Evolutionary conservation across 257 asterid genomes (phyloP).

Genomic region (Gentiana dahurica): DNA sequence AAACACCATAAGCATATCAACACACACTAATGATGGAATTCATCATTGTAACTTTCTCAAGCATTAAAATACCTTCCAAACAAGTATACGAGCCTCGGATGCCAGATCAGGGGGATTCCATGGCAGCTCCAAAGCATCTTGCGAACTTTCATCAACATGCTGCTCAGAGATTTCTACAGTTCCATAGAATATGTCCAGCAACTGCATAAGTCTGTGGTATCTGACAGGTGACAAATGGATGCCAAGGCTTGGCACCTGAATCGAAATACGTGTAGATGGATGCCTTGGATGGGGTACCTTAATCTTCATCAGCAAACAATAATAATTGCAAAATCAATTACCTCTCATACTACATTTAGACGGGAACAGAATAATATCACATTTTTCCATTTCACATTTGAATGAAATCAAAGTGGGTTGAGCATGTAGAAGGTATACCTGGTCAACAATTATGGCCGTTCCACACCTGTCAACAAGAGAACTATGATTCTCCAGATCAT

Average conservation of each 20-base stretch:
- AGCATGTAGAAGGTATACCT: conserved; percentile 35
- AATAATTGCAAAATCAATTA: conserved; percentile 2
- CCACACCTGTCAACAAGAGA: conserved; percentile 90
- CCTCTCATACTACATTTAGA: neutral
- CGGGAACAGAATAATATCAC: conserved; percentile 4
- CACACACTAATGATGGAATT: conserved; percentile 3
- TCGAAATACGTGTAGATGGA: conserved; percentile 77
- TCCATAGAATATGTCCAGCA: conserved; percentile 50
- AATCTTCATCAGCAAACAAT: conserved; percentile 40
- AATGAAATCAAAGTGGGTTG: conserved; percentile 1
- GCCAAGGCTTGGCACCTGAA: conserved; percentile 90
- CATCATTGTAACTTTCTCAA: conserved; percentile 9
- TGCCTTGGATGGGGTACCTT: conserved; percentile 77
- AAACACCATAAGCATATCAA: conserved; percentile 10
- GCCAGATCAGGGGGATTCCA: conserved; percentile 87
- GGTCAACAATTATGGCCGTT: conserved; percentile 86
- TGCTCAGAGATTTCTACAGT: conserved; percentile 51
- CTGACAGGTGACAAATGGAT: conserved; percentile 93
- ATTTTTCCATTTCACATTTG: neutral
- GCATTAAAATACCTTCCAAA: conserved; percentile 69
- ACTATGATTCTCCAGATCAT: conserved; percentile 41
- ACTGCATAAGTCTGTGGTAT: conserved; percentile 61
- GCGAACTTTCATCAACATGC: conserved; percentile 34
- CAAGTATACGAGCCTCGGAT: conserved; percentile 77
- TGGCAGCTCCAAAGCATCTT: conserved; percentile 45